These are phyloP conservation scores for Trichopus zeylanicus DNA, from an alignment of 116 monocot genomes.

Conservation along the genomic window DNA sequence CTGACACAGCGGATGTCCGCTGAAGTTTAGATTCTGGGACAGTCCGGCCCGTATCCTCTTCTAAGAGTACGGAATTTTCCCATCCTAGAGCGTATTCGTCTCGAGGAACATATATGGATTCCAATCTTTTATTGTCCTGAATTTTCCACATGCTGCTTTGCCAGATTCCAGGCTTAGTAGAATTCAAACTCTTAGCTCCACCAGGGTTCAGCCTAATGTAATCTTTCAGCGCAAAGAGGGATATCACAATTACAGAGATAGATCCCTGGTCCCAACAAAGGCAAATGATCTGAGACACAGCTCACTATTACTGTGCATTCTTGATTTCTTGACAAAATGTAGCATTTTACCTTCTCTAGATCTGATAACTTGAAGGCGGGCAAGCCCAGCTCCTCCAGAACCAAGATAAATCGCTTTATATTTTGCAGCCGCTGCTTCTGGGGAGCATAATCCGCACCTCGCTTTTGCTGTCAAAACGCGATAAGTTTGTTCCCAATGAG, in stretches of 20 bases:
- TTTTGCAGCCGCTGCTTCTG: conserved; percentile 27
- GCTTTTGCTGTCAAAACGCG: conserved; percentile 21
- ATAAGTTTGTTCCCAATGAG: background rate
- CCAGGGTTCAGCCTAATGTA: conserved; percentile 19
- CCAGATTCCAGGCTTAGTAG: conserved; percentile 13
- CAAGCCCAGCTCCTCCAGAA: conserved; percentile 45
- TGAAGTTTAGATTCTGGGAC: conserved; percentile 30
- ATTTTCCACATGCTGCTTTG: conserved; percentile 42
- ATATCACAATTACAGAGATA: conserved; percentile 51
- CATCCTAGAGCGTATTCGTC: conserved; percentile 5
- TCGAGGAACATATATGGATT: conserved; percentile 8
- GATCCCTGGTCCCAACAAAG: conserved; percentile 47
- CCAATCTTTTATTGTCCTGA: conserved; percentile 17
- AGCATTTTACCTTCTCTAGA: conserved; percentile 47
- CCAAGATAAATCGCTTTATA: conserved; percentile 41
- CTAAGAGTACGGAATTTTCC: conserved; percentile 11
- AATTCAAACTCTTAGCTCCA: conserved; percentile 8
- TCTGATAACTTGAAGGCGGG: conserved; percentile 41
- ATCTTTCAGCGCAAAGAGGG: conserved; percentile 57
- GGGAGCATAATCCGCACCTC: conserved; percentile 17
- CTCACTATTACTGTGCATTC: background rate
- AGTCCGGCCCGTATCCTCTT: conserved; percentile 23
- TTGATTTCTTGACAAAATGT: background rate
- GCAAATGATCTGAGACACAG: background rate
- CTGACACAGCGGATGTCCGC: conserved; percentile 14